Evolutionary conservation across 768 basidiomycete genomes (phyloP), one percentile per base, ranked within the genome.

Genomic region (Obba rivulosa): DNA sequence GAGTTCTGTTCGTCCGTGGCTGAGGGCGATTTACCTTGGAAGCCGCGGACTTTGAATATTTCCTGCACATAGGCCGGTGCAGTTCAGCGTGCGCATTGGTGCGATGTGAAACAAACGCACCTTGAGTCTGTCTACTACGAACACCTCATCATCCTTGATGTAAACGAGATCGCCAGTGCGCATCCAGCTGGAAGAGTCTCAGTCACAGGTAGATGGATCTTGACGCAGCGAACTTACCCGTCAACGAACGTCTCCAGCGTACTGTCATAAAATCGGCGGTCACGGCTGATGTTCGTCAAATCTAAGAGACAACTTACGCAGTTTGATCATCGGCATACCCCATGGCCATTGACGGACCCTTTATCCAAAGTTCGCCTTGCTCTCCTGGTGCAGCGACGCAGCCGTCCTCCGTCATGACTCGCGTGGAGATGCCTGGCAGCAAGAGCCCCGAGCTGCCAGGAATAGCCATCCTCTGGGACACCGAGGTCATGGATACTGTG

Each of bases 31-130:
- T 43, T 38, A 48, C 54, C 56, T 54, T 70, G 65, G 60, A 65
- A 72, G 14, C 71, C 73, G 58, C 74, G 70, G 34, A 83, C 79
- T 66, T 89, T 87, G 65, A 87, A 71, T 46, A 85, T 79, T 70
- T 87, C 85, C 83, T 84, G 46, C 38, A 24, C 24, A 16, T 13
- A 1, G 21, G 24, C 17, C n/a, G 5, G 10, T 28, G 10, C 14
- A 10, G 38, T 10, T 35, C 14, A 21, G 24, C 3, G 46, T 20
- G 25, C 28, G 36, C 25, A 11, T 5, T 69, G n/a, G 86, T 87
- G 46, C 86, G 0, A 85, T 87, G 43, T 69, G 72, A 2, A 86
- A 69, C 83, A 81, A 87, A 38, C 37, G 37, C 14, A 38, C 37
- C 37, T 38, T 38, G 8, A 38, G 14, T 38, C 37, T 16, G 37